Evolutionary conservation across 768 basidiomycete species (phyloP).

Genomic region (Piloderma croceum): DNA sequence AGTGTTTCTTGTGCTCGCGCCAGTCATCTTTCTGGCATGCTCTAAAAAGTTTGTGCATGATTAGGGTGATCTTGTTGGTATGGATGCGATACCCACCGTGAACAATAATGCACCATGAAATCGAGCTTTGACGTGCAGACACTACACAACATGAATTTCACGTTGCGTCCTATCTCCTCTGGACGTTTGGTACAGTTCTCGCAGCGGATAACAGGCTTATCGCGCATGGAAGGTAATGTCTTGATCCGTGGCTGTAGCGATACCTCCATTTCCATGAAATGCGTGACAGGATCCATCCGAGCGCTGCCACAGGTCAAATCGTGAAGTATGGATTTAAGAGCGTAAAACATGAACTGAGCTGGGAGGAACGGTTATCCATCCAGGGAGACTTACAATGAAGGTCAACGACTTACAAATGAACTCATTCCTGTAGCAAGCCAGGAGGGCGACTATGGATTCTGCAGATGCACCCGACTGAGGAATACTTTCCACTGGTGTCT

Average conservation of each 20-base stretch:
- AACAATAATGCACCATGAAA: slow-evolving; percentile 17
- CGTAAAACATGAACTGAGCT: slow-evolving; percentile 8
- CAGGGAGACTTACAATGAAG: too few relatives aligned
- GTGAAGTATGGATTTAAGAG: slow-evolving; percentile 4
- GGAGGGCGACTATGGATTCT: slow-evolving; percentile 4
- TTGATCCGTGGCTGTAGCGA: too few relatives aligned
- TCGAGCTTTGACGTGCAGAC: slow-evolving; percentile 14
- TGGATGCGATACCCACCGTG: slow-evolving; percentile 4
- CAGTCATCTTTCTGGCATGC: slow-evolving; percentile 16
- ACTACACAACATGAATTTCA: slow-evolving; percentile 19
- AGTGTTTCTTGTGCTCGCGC: slow-evolving; percentile 12
- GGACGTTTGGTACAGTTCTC: slow-evolving; percentile 15
- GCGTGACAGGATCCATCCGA: too few relatives aligned
- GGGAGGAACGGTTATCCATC: not conserved
- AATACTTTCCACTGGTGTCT: slow-evolving; percentile 5
- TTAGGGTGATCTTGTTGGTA: not conserved
- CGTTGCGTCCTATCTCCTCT: slow-evolving; percentile 11
- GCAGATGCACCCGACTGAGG: not conserved
- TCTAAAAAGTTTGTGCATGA: slow-evolving; percentile 3
- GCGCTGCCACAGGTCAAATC: too few relatives aligned
- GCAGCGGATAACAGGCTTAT: slow-evolving; percentile 16
- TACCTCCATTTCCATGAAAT: too few relatives aligned
- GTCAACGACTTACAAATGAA: slow-evolving; percentile 12
- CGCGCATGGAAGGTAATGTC: not conserved
- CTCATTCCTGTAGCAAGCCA: slow-evolving; percentile 12